These are phyloP conservation scores for Protea cynaroides DNA, from an alignment of 164 flowering plant genomes.

Conservation along the genomic window DNA sequence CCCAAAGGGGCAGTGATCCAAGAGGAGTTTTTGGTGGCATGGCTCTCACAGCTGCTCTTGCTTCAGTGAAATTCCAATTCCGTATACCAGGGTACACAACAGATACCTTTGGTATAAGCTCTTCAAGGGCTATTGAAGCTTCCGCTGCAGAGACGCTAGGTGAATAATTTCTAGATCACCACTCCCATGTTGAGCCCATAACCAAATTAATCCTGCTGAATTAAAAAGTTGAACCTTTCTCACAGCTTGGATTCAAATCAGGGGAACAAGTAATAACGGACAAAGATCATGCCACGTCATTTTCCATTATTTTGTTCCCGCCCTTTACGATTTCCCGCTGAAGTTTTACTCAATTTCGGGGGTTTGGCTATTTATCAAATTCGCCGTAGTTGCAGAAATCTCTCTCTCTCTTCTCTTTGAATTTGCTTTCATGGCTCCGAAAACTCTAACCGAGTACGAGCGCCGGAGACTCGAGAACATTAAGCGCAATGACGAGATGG, in stretches of 20 bases:
- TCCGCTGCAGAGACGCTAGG: constrained; percentile 53
- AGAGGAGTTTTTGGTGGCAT: constrained; percentile 81
- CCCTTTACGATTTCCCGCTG: too few relatives aligned
- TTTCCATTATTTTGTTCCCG: too few relatives aligned
- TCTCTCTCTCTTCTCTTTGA: neutral
- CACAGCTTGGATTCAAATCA: too few relatives aligned
- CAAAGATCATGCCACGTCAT: too few relatives aligned
- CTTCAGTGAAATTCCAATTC: constrained; percentile 54
- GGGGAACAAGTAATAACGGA: too few relatives aligned
- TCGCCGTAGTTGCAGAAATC: too few relatives aligned
- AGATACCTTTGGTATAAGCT: constrained; percentile 72
- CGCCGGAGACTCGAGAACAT: constrained; percentile 69
- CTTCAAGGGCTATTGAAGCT: constrained; percentile 55
- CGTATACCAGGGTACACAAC: constrained; percentile 58
- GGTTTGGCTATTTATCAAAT: too few relatives aligned
- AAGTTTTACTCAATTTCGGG: too few relatives aligned
- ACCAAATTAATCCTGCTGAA: constrained; percentile 18
- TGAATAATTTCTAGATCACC: constrained; percentile 71
- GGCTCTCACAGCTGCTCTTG: constrained; percentile 83
- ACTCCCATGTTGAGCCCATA: constrained; percentile 98
- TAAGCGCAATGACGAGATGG: constrained; percentile 49
- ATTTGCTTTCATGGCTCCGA: constrained; percentile 33
- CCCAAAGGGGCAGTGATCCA: constrained; percentile 85
- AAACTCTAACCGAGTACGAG: constrained; percentile 64
- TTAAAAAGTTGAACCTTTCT: too few relatives aligned